A percentile compares a stretch with the other conserved stretches of the same genome.
These are phyloP conservation scores for Nakazawaea ishiwadae DNA, from an alignment of 805 yeast genomes.

Conservation along the genomic window DNA sequence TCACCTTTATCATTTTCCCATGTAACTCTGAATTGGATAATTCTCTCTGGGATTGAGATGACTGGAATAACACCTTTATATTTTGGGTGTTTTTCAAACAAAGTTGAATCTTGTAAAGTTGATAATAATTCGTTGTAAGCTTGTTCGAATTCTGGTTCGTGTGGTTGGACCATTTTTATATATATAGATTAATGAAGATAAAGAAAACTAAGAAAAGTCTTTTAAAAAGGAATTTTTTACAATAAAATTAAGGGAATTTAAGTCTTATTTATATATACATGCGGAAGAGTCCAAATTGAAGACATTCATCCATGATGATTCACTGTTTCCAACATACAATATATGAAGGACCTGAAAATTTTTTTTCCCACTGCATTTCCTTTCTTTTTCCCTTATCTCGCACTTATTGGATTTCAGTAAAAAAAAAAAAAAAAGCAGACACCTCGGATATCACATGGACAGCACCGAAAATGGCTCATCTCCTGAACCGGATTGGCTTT, in stretches of 20 bases:
- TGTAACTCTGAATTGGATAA: constrained; percentile 92
- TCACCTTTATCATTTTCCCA: constrained; percentile 97
- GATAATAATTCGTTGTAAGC: constrained; percentile 91
- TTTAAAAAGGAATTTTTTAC: too few species aligned
- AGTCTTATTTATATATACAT: constrained; percentile 1
- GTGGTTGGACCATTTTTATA: constrained; percentile 64
- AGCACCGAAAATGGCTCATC: background rate
- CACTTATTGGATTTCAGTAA: background rate
- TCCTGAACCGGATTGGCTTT: constrained; percentile 9
- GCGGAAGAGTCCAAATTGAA: too few species aligned
- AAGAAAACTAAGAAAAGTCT: background rate
- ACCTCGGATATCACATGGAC: constrained; percentile 2
- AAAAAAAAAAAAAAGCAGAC: too few species aligned
- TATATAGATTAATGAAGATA: background rate
- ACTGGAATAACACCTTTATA: constrained; percentile 85
- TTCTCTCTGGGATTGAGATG: constrained; percentile 92
- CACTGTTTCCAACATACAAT: too few species aligned
- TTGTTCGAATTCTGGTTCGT: constrained; percentile 98
- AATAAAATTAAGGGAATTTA: too few species aligned
- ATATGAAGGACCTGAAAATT: too few species aligned
- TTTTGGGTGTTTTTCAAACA: constrained; percentile 85
- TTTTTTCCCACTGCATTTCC: too few species aligned
- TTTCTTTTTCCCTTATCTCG: constrained; percentile 2
- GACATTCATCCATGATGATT: too few species aligned
- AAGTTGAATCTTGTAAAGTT: constrained; percentile 86